Evolutionary conservation across 129 eudicot genomes (phyloP).

Genomic region (Artemisia annua): DNA sequence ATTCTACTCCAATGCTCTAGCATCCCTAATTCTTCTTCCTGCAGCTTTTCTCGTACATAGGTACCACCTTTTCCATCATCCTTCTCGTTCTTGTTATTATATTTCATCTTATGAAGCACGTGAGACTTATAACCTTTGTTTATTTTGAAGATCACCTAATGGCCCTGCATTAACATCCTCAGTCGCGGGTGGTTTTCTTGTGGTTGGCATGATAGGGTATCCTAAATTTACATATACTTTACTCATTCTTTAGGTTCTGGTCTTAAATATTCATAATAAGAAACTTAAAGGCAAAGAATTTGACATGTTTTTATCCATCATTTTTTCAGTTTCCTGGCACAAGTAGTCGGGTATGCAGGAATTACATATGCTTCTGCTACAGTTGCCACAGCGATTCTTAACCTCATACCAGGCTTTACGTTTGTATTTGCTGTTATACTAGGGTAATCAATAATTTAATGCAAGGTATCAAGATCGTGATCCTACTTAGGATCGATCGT

Average conservation of each 20-base stretch:
- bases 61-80: background rate
- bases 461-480: too few species aligned
- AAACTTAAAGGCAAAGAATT: background rate
- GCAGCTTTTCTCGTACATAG: conserved; percentile 35
- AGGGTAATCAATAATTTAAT: conserved; percentile 50
- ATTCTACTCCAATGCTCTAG: conserved; percentile 9
- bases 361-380: conserved; percentile 49
- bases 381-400: conserved; percentile 51
- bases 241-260: background rate
- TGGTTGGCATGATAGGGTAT: conserved; percentile 62
- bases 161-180: conserved; percentile 39
- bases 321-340: conserved; percentile 42
- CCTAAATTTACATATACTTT: background rate
- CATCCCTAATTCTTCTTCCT: conserved; percentile 48
- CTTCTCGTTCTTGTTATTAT: background rate
- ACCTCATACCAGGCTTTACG: conserved; percentile 60
- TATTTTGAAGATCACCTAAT: conserved; percentile 38
- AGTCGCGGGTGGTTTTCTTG: conserved; percentile 45
- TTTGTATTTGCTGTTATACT: conserved; percentile 58
- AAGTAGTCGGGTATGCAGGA: conserved; percentile 54
- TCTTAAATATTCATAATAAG: too few species aligned
- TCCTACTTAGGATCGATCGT: too few species aligned
- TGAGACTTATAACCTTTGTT: conserved; percentile 1
- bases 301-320: background rate
- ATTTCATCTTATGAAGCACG: background rate